A percentile compares a stretch with the other conserved stretches of the same genome.
Conservation (phyloP, 2,329 filamentous ascomycete genomes). For the Fusarium cicatricum region DNA sequence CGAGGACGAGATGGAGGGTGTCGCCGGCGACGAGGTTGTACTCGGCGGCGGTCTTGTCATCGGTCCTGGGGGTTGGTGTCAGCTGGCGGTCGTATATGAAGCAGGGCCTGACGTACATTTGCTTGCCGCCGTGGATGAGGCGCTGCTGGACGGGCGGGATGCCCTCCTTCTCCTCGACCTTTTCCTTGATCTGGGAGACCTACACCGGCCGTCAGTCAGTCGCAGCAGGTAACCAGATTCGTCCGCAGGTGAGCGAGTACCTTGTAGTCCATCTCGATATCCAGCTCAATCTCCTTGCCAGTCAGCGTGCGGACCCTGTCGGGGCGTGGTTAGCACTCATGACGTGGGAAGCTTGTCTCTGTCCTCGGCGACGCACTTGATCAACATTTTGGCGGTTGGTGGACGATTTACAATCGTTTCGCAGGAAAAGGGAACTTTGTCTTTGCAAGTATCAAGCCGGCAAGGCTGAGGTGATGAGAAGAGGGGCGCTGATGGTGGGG, state of each 20-base stretch:
- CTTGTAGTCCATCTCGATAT: constrained; percentile 95
- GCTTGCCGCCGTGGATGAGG: constrained; percentile 95
- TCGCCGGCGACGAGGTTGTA: constrained; percentile 92
- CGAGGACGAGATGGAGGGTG: constrained; percentile 94
- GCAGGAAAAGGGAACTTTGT: not conserved
- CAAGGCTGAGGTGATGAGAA: constrained; percentile 35
- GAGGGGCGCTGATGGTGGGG: constrained; percentile 36
- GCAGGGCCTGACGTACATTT: constrained; percentile 73
- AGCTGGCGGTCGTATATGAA: not conserved
- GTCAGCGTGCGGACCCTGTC: constrained; percentile 93
- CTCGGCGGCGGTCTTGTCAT: constrained; percentile 92
- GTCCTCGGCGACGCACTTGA: constrained; percentile 55
- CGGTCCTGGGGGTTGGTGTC: constrained; percentile 78
- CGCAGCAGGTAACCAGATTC: not conserved
- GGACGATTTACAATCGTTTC: not conserved
- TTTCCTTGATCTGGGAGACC: constrained; percentile 97
- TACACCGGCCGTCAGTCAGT: constrained; percentile 49
- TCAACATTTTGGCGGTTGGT: constrained; percentile 50
- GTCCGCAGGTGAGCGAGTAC: constrained; percentile 54
- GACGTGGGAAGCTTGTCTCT: constrained; percentile 2
- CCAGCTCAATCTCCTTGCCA: constrained; percentile 98
- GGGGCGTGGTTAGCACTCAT: constrained; percentile 33
- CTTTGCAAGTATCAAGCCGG: constrained; percentile 19
- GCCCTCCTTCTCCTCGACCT: constrained; percentile 98
- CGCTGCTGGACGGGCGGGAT: constrained; percentile 97